Conservation (phyloP, 306 rosid species). For the Lablab purpureus region DNA sequence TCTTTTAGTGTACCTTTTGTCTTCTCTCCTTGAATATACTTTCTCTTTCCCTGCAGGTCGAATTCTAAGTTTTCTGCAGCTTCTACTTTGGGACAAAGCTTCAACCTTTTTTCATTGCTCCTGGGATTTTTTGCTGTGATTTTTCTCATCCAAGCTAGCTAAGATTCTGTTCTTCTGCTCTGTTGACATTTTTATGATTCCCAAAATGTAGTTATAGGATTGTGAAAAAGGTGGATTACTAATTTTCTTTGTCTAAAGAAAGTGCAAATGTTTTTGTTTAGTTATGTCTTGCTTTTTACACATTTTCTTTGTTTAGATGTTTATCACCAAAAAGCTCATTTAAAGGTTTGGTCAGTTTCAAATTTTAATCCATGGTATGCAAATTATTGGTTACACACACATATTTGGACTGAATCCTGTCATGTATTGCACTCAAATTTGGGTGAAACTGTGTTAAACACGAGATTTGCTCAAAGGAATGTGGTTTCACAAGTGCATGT, state of each 20-base stretch:
- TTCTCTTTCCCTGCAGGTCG: conserved; percentile 52
- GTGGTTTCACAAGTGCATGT: neutral
- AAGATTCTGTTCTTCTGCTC: conserved; percentile 36
- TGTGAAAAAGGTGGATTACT: conserved; percentile 25
- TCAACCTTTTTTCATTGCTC: conserved; percentile 52
- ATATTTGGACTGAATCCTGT: neutral
- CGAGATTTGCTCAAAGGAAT: neutral
- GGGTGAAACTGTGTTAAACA: neutral
- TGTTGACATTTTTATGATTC: conserved; percentile 26
- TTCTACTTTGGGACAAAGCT: conserved; percentile 38
- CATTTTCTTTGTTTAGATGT: conserved; percentile 39
- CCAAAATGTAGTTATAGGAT: conserved; percentile 36
- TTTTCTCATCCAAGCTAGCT: conserved; percentile 41
- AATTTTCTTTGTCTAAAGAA: conserved; percentile 20
- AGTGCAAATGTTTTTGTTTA: neutral
- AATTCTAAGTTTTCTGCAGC: conserved; percentile 48
- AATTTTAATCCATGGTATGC: conserved; percentile 3
- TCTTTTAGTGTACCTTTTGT: neutral
- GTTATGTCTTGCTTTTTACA: conserved; percentile 18
- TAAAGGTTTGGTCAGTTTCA: conserved; percentile 29
- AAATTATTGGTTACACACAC: neutral
- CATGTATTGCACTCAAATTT: neutral
- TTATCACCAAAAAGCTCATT: conserved; percentile 31
- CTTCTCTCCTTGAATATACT: neutral
- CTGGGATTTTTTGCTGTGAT: conserved; percentile 54